A percentile compares a stretch with the other conserved stretches of the same genome.
phyloP scores from a whole-genome alignment of 2,329 filamentous ascomycete species.

The Cryphonectria nitschkei region DNA sequence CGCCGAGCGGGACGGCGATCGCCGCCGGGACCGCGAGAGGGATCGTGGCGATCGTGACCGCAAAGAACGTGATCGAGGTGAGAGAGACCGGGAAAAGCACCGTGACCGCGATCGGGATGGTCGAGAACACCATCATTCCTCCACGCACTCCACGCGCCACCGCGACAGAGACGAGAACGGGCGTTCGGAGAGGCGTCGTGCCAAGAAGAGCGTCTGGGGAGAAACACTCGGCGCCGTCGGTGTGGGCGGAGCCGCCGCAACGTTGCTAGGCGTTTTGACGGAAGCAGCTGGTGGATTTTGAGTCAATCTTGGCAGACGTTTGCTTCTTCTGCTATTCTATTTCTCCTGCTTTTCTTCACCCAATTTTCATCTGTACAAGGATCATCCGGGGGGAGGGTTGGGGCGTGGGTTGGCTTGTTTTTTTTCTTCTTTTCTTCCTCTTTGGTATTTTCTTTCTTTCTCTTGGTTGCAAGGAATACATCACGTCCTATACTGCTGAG shows the following conservation, averaged over 20 bases:
- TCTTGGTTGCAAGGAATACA: not conserved
- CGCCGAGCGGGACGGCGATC: conserved; percentile 31
- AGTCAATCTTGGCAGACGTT: not conserved
- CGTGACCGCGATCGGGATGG: conserved; percentile 50
- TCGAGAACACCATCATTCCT: conserved; percentile 37
- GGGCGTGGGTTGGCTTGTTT: too few relatives aligned
- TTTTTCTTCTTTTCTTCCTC: too few relatives aligned
- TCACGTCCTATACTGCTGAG: not conserved
- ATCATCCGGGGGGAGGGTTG: not conserved
- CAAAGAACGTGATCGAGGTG: conserved; percentile 40
- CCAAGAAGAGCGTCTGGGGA: conserved; percentile 52
- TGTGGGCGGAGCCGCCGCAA: conserved; percentile 64
- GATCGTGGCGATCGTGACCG: conserved; percentile 36
- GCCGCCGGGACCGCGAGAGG: conserved; percentile 39
- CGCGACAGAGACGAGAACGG: conserved; percentile 42
- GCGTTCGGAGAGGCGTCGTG: conserved; percentile 35
- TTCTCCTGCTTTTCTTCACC: not conserved
- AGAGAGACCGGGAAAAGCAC: conserved; percentile 42
- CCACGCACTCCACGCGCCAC: conserved; percentile 34
- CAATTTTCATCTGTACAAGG: not conserved
- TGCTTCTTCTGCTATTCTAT: not conserved
- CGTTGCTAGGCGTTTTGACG: conserved; percentile 59
- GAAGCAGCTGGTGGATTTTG: conserved; percentile 53
- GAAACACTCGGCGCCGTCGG: conserved; percentile 61
- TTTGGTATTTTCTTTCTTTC: too few relatives aligned